Conservation (phyloP, 2,329 filamentous ascomycete genomes). For the Fusarium xyrophilum region DNA sequence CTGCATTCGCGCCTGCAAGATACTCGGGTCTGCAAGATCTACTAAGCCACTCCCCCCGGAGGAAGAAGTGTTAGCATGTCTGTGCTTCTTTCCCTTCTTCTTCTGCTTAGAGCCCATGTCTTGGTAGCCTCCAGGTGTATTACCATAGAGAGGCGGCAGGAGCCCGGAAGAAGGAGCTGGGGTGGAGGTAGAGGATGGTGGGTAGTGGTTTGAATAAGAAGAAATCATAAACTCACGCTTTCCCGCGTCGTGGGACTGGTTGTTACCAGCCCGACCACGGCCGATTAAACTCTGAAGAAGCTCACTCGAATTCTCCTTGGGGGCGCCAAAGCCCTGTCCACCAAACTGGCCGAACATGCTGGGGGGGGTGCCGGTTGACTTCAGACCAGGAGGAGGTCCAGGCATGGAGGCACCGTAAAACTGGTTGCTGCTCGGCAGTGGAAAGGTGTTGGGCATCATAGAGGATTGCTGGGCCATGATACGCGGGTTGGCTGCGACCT, state of each 20-base stretch:
- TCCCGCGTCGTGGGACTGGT: conserved; percentile 80
- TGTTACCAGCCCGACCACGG: conserved; percentile 69
- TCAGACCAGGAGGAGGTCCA: conserved; percentile 91
- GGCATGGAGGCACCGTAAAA: conserved; percentile 88
- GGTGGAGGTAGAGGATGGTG: conserved; percentile 79
- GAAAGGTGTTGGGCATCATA: conserved; percentile 78
- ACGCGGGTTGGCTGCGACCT: conserved; percentile 78
- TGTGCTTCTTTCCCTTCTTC: conserved; percentile 99
- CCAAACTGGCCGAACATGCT: conserved; percentile 96
- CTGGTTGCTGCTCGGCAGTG: conserved; percentile 67
- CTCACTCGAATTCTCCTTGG: conserved; percentile 71
- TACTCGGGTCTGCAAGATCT: conserved; percentile 99
- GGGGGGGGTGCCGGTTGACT: conserved; percentile 92
- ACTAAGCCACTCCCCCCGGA: conserved; percentile 98
- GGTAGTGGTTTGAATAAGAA: conserved; percentile 88
- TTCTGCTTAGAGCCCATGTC: conserved; percentile 96
- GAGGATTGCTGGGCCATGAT: conserved; percentile 84
- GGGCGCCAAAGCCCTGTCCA: conserved; percentile 70
- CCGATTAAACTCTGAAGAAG: conserved; percentile 84
- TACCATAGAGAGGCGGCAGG: conserved; percentile 89
- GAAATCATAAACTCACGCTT: conserved; percentile 99
- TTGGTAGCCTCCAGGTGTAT: conserved; percentile 85
- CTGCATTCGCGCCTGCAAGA: conserved; percentile 97
- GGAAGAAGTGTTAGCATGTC: conserved; percentile 99
- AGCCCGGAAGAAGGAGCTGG: conserved; percentile 89